These are phyloP conservation scores for Chaetomium olivaceum DNA, from an alignment of 2,329 filamentous ascomycete species.

Conservation along the genomic window DNA sequence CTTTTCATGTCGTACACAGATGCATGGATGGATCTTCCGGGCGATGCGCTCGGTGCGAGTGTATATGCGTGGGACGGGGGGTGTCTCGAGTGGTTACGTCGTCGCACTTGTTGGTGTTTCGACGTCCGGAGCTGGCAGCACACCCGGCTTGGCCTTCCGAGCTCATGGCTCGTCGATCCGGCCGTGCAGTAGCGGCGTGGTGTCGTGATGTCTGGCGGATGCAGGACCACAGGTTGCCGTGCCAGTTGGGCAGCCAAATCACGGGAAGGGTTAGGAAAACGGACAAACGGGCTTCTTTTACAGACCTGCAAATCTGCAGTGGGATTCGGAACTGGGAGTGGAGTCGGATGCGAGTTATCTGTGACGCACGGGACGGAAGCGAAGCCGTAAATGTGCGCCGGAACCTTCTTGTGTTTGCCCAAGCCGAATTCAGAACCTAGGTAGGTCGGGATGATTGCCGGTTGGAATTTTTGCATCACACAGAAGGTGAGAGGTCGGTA, in stretches of 20 bases:
- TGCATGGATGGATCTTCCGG: slow-evolving; percentile 30
- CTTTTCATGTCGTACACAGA: slow-evolving; percentile 21
- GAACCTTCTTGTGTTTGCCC: slow-evolving; percentile 1
- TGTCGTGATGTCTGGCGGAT: slow-evolving; percentile 11
- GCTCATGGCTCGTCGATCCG: slow-evolving; percentile 14
- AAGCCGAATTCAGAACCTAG: not conserved
- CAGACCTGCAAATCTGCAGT: not conserved
- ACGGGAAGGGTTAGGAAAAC: not conserved
- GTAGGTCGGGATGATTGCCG: not conserved
- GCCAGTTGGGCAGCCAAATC: slow-evolving; percentile 14
- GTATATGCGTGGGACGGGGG: slow-evolving; percentile 6
- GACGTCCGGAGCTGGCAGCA: slow-evolving; percentile 22
- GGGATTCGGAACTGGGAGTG: not conserved
- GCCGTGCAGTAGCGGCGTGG: slow-evolving; percentile 5
- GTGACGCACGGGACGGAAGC: not conserved
- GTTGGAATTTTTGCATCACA: not conserved
- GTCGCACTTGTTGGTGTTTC: slow-evolving; percentile 11
- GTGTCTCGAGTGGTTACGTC: slow-evolving; percentile 16
- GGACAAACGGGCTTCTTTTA: not conserved
- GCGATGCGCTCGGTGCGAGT: slow-evolving; percentile 21
- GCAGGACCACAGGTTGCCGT: slow-evolving; percentile 3
- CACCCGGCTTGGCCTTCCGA: slow-evolving; percentile 24
- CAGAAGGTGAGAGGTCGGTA: not conserved
- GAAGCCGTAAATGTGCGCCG: not conserved
- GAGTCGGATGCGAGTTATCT: not conserved